Conservation (phyloP, 495 filamentous ascomycete genomes). For the Aspergillus haitiensis region DNA sequence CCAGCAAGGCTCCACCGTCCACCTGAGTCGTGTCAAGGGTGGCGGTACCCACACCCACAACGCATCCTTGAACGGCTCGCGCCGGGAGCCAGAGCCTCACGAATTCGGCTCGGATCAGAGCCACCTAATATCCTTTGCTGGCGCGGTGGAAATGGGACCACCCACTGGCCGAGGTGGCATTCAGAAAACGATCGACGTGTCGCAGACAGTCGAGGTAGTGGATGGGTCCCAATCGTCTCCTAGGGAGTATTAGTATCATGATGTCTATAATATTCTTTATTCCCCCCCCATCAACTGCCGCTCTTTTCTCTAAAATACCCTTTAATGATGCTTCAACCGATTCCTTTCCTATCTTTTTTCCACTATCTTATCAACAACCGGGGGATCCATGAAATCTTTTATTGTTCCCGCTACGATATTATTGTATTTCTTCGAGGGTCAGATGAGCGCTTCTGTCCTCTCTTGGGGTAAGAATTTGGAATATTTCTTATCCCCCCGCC, state of each 20-base stretch:
- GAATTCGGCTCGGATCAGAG: slow-evolving; percentile 38
- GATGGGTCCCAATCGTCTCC: slow-evolving; percentile 1
- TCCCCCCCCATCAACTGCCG: background rate
- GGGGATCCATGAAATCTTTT: too few relatives aligned
- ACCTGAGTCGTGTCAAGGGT: slow-evolving; percentile 31
- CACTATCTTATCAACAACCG: background rate
- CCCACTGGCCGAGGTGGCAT: slow-evolving; percentile 28
- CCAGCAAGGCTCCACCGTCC: slow-evolving; percentile 32
- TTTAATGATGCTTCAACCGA: background rate
- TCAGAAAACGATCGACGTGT: slow-evolving; percentile 40
- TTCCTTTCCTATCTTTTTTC: background rate
- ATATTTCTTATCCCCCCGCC: too few relatives aligned
- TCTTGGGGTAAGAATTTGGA: too few relatives aligned
- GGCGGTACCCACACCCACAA: slow-evolving; percentile 3
- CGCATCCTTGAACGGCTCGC: slow-evolving; percentile 15
- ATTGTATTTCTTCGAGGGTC: too few relatives aligned
- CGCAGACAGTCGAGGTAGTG: slow-evolving; percentile 36
- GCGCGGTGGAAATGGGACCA: slow-evolving; percentile 26
- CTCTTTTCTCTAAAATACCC: background rate
- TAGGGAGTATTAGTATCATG: background rate
- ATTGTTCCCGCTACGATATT: too few relatives aligned
- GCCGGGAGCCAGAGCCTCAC: slow-evolving; percentile 22
- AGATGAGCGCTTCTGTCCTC: too few relatives aligned
- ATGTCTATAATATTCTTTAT: background rate
- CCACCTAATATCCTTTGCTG: slow-evolving; percentile 39